phyloP scores from a whole-genome alignment of 306 rosid genomes.

The Cyamopsis tetragonoloba region DNA sequence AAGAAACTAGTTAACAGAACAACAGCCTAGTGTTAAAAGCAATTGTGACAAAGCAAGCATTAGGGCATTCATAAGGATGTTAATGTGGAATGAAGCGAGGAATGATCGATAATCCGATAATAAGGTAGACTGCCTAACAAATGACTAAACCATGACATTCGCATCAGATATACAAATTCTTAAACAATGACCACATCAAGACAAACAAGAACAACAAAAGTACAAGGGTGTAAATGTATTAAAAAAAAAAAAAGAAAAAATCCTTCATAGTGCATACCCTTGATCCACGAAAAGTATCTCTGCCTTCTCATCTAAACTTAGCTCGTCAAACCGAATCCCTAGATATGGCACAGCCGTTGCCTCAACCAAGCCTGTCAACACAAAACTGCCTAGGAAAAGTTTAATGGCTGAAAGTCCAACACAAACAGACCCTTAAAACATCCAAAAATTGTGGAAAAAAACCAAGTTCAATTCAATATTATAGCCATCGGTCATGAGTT shows the following conservation, averaged over 20 bases:
- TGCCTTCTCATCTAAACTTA: conserved; percentile 65
- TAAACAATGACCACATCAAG: neutral
- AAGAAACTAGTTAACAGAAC: neutral
- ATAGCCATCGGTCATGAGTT: neutral
- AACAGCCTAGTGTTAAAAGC: neutral
- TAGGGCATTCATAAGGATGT: neutral
- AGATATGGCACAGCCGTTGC: conserved; percentile 59
- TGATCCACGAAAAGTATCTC: conserved; percentile 64
- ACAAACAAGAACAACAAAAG: neutral
- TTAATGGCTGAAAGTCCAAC: conserved; percentile 12
- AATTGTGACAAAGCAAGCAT: neutral
- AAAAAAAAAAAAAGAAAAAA: neutral
- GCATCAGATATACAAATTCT: neutral
- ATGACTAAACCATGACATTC: neutral
- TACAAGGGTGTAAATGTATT: neutral
- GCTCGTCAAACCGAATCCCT: conserved; percentile 51
- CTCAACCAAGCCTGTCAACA: conserved; percentile 73
- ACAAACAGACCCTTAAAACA: neutral
- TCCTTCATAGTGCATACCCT: conserved; percentile 41
- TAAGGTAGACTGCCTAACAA: too few relatives aligned
- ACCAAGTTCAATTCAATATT: neutral
- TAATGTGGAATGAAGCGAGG: neutral
- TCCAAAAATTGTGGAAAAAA: neutral
- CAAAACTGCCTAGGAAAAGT: conserved; percentile 81
- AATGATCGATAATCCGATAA: too few relatives aligned